A percentile compares a stretch with the other conserved stretches of the same genome.
Conservation (phyloP, 345 rosid species). For the Cardamine chenopodiifolia region DNA sequence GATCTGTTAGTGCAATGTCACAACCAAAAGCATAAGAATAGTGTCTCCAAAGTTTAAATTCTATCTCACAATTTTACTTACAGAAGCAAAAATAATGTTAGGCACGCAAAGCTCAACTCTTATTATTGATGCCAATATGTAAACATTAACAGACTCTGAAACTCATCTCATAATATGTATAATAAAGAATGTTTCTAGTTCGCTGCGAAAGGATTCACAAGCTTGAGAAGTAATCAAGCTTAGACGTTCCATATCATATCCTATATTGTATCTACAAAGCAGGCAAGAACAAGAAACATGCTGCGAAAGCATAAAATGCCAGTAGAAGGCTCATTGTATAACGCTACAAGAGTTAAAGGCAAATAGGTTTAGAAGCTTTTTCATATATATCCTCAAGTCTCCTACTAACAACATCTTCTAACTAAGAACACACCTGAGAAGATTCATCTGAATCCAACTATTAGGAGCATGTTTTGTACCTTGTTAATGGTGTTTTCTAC, state of each 20-base stretch:
- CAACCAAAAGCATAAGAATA: not conserved
- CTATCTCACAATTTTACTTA: not conserved
- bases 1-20: not conserved
- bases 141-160: not conserved
- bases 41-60: not conserved
- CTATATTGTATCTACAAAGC: conserved; percentile 38
- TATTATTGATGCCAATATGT: not conserved
- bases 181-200: conserved; percentile 14
- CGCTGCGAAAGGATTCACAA: not conserved
- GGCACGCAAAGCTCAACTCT: not conserved
- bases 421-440: conserved; percentile 36
- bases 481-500: conserved; percentile 36
- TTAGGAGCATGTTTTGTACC: conserved; percentile 26
- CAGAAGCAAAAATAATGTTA: not conserved
- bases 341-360: conserved; percentile 3
- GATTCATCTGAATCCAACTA: conserved; percentile 29
- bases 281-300: conserved; percentile 28
- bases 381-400: conserved; percentile 25
- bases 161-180: conserved; percentile 32
- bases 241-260: not conserved
- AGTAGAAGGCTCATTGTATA: conserved; percentile 20
- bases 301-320: conserved; percentile 15
- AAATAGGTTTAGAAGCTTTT: conserved; percentile 26
- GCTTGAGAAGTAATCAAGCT: not conserved
- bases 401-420: conserved; percentile 32